These are phyloP conservation scores for Penicillium sp. DNA, from an alignment of 2,329 filamentous ascomycete species.

Conservation along the genomic window DNA sequence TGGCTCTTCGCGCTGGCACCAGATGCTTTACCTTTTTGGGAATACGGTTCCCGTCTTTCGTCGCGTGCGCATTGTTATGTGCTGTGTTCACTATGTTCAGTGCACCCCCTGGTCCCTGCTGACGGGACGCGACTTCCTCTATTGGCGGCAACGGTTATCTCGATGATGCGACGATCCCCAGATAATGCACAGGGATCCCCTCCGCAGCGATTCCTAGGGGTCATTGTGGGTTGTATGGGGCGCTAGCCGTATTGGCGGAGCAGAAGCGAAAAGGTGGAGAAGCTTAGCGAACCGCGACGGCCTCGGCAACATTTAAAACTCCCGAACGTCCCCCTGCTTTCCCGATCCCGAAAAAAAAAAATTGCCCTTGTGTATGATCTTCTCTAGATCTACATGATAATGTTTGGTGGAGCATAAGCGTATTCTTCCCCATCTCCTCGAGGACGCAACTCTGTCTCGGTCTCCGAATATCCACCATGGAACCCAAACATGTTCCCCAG, in stretches of 20 bases:
- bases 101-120: background rate
- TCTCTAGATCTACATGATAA: background rate
- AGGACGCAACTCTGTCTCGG: background rate
- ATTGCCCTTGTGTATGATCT: background rate
- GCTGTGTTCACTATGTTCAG: background rate
- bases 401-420: constrained; percentile 7
- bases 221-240: constrained; percentile 4
- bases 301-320: constrained; percentile 10
- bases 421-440: background rate
- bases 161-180: background rate
- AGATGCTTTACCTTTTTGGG: constrained; percentile 11
- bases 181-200: background rate
- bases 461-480: constrained; percentile 5
- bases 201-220: constrained; percentile 5
- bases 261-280: constrained; percentile 4
- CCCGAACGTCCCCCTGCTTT: background rate
- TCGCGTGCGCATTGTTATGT: background rate
- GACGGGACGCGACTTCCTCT: constrained; percentile 6
- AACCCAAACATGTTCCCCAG: constrained; percentile 5
- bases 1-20: background rate
- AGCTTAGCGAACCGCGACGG: constrained; percentile 8
- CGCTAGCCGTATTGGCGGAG: constrained; percentile 4
- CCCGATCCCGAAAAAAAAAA: background rate
- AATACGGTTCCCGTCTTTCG: constrained; percentile 8
- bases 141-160: background rate